Evolutionary conservation across 129 eudicot genomes (phyloP), one percentile per base, ranked within the genome.

Genomic region (Rutidosis leptorrhynchoides): DNA sequence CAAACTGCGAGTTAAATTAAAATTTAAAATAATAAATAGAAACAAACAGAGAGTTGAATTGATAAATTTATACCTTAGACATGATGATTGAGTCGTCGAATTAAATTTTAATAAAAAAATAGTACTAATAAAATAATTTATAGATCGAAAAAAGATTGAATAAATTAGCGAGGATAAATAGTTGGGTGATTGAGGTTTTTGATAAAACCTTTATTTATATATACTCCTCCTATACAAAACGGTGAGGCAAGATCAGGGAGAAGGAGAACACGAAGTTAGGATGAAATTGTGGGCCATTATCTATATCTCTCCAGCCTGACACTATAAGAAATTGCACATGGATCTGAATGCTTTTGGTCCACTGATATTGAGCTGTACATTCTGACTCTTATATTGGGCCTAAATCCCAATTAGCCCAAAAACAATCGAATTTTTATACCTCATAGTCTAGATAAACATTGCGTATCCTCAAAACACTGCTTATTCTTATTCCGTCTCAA

Each of bases 261-360:
- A 45, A 19, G 57, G 70, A 62, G 78, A 61, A 35, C 43, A 56
- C 48, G 54, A 79, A 61, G 63, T 48, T 62, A 67, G 7, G 26
- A 29, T 57, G 74, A 43, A 58, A 52, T 16, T 5, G 85, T 83
- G 89, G 88, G 81, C 83, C 89, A 40, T n/a, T n/a, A 70, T 17
- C 16, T 69, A 62, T 73, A 77, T 83, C 84, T 29, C 80, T 76
- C 70, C 71, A 45, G 76, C 70, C 70, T 62, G 56, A 65, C 45
- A 79, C 67, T 10, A 40, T 12, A 40, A 12, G 5, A 40, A 40
- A 40, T 15, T 46, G 77, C 72, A 24, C 73, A 59, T 60, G 40
- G 46, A 40, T 12, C 46, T 40, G 4, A 16, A 40, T 40, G 12
- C 46, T 40, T 40, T 40, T 40, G 5, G 5, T 40, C n/a, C 12